Evolutionary conservation across 345 rosid genomes (phyloP).

Genomic region (Gossypium herbaceum): DNA sequence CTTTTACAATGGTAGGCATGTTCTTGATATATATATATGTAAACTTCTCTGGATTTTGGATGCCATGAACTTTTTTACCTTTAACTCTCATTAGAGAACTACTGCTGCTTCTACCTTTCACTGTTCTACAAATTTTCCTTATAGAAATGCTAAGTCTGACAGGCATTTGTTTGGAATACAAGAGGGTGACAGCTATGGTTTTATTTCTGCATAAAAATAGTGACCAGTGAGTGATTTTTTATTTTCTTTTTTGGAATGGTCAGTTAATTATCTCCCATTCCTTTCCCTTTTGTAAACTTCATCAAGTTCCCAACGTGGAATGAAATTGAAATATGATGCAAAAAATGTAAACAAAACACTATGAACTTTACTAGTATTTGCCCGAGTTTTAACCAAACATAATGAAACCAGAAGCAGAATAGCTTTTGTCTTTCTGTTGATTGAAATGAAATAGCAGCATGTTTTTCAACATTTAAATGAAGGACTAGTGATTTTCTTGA

Average conservation of each 20-base stretch:
- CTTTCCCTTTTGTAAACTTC: background rate
- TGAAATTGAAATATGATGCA: conserved; percentile 1
- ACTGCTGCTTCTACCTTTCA: conserved; percentile 35
- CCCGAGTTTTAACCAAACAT: too few species aligned
- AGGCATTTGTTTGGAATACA: conserved; percentile 43
- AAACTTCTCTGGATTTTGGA: too few species aligned
- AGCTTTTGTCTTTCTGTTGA: too few species aligned
- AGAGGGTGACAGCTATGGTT: conserved; percentile 35
- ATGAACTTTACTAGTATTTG: too few species aligned
- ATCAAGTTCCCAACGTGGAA: background rate
- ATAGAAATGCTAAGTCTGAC: conserved; percentile 26
- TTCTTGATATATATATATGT: too few species aligned
- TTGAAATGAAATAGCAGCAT: too few species aligned
- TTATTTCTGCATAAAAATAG: conserved; percentile 41
- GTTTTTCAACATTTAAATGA: too few species aligned
- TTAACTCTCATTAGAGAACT: background rate
- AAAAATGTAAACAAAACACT: background rate
- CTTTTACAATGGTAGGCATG: too few species aligned
- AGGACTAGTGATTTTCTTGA: too few species aligned
- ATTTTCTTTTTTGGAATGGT: background rate
- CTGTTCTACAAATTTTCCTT: conserved; percentile 42
- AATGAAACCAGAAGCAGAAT: too few species aligned
- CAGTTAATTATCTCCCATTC: background rate
- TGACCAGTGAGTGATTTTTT: background rate
- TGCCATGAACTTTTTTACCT: too few species aligned